Conservation (phyloP, 306 rosid species). For the Hippophae gyantsensis region DNA sequence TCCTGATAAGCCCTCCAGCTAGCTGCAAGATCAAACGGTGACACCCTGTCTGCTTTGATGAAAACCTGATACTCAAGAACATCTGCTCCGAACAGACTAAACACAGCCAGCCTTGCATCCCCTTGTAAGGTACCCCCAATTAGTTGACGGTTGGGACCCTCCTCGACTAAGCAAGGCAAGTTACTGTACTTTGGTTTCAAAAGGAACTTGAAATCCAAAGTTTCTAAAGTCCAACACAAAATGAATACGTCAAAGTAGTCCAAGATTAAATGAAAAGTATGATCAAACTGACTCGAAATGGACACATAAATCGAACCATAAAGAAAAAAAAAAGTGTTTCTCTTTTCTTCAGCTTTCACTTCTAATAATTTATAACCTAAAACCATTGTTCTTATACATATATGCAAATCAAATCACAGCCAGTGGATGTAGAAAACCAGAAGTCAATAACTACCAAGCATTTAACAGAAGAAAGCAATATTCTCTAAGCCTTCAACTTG, state of each 20-base stretch:
- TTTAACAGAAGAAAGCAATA: no score
- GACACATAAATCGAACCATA: no score
- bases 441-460: no score
- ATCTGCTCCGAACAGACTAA: slow-evolving; percentile 55
- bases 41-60: slow-evolving; percentile 81
- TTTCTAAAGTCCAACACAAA: slow-evolving; percentile 42
- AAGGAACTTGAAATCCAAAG: slow-evolving; percentile 88
- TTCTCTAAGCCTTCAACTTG: no score
- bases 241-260: background rate
- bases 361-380: no score
- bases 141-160: slow-evolving; percentile 78
- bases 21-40: slow-evolving; percentile 97
- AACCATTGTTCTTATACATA: no score
- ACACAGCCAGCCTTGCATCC: slow-evolving; percentile 75
- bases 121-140: slow-evolving; percentile 78
- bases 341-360: no score
- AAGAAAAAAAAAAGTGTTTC: no score
- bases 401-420: no score
- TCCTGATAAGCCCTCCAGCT: slow-evolving; percentile 99
- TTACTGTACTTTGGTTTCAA: slow-evolving; percentile 69
- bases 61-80: slow-evolving; percentile 74
- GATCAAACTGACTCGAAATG: no score
- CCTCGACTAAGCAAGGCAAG: slow-evolving; percentile 71
- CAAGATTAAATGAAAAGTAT: no score
- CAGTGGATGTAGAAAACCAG: no score